These are phyloP conservation scores for Aspergillus wentii DNA, from an alignment of 495 filamentous ascomycete genomes.

Conservation along the genomic window DNA sequence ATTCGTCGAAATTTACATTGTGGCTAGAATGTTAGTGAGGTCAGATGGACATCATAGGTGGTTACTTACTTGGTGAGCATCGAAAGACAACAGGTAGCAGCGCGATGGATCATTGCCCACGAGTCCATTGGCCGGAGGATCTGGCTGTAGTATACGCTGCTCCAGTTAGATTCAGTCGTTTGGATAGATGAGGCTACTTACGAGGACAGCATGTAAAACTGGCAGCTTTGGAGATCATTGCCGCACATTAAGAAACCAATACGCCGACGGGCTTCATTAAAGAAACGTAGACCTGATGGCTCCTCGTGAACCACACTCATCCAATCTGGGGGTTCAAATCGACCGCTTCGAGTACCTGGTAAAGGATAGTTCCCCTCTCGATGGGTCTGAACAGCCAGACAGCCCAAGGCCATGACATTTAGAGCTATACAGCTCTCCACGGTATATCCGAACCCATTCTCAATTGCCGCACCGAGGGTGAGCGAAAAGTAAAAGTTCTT, in stretches of 20 bases:
- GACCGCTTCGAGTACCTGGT: constrained; percentile 26
- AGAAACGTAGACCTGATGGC: constrained; percentile 37
- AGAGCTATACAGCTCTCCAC: constrained; percentile 42
- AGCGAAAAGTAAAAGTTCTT: constrained; percentile 42
- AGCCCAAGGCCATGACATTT: constrained; percentile 41
- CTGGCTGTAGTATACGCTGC: constrained; percentile 36
- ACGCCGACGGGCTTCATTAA: constrained; percentile 41
- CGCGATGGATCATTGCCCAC: constrained; percentile 46
- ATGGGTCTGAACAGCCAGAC: constrained; percentile 37
- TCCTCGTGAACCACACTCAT: constrained; percentile 39
- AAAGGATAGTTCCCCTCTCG: constrained; percentile 42
- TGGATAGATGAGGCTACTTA: constrained; percentile 9
- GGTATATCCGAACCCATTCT: constrained; percentile 38
- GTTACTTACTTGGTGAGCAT: constrained; percentile 41
- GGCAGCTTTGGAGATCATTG: constrained; percentile 43
- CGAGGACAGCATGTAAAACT: constrained; percentile 44
- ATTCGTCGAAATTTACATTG: constrained; percentile 41
- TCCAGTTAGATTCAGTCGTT: constrained; percentile 5
- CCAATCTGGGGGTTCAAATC: constrained; percentile 41
- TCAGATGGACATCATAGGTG: not conserved
- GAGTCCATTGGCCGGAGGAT: constrained; percentile 44
- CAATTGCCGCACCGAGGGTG: constrained; percentile 39
- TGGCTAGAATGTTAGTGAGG: constrained; percentile 19
- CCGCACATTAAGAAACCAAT: constrained; percentile 45
- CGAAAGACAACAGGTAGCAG: constrained; percentile 40